Conservation (phyloP, 768 basidiomycete genomes). For the Pleurotus ostreatus region DNA sequence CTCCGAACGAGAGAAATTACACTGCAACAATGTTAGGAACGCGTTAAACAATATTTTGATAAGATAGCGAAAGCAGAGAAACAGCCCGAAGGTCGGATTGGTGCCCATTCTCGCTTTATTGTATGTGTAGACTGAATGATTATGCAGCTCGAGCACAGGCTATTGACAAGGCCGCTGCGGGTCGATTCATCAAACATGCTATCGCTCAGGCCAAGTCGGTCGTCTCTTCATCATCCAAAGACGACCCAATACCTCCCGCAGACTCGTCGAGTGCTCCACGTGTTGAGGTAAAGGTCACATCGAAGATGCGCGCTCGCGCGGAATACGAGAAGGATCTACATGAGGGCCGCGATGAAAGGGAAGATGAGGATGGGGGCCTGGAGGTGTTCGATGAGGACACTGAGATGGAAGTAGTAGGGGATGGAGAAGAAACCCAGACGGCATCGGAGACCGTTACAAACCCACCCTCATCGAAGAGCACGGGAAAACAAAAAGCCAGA, state of each 20-base stretch:
- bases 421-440: constrained; percentile 14
- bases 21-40: constrained; percentile 42
- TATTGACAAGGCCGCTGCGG: constrained; percentile 78
- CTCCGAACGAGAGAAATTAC: too few relatives aligned
- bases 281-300: constrained; percentile 56
- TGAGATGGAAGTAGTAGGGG: constrained; percentile 7
- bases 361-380: constrained; percentile 30
- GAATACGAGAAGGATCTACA: constrained; percentile 56
- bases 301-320: constrained; percentile 70
- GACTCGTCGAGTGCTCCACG: constrained; percentile 12
- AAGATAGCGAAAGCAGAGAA: constrained; percentile 78
- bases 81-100: constrained; percentile 47
- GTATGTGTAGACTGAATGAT: background rate
- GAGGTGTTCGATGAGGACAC: constrained; percentile 35
- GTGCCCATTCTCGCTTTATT: background rate
- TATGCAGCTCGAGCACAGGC: constrained; percentile 32
- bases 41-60: constrained; percentile 76
- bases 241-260: constrained; percentile 14
- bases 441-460: background rate
- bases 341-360: constrained; percentile 41
- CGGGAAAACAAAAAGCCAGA: background rate
- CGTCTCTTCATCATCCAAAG: constrained; percentile 27
- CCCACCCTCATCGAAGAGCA: background rate
- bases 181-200: constrained; percentile 81
- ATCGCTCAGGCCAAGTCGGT: constrained; percentile 57